Evolutionary conservation across 108 stramenopile genomes (phyloP), one percentile per base, ranked within the genome.

Genomic region (Seminavis robusta): DNA sequence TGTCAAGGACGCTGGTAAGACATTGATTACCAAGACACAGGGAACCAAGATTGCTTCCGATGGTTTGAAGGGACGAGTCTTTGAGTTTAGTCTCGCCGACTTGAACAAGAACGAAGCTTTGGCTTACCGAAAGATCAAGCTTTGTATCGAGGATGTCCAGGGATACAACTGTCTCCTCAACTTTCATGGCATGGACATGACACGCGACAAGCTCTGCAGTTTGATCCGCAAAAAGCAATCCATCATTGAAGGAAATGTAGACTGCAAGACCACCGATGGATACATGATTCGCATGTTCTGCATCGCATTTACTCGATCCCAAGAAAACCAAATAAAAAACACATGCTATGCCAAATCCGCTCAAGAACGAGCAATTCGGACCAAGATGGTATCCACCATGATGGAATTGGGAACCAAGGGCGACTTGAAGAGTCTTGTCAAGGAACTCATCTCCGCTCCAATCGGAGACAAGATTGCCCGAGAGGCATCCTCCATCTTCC

Each of bases 161-260:
- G 99, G 99, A 62, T 94, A 83, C 80, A 95, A 97, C 74, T 95
- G 91, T 51, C 84, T 99, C 37, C 78, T 95, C 61, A 99, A 98
- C 85, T 99, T 99, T 77, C 97, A 98, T 73, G 99, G 99, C 24
- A 97, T 99, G 97, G 96, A 96, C 80, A 94, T 98, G 92, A 99
- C 99, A 71, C 94, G 97, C 52, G 99, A 99, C 66, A 99, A 99
- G 91, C 85, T 99, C 33, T 95, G 94, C 92, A 86, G 84, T 47
- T 80, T 99, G 59, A 98, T 99, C 86, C 91, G 95, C 74, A 99
- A 99, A 95, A 96, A 95, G 92, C 96, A 97, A 71, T 91, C 94
- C 42, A 92, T 98, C 56, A 95, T 99, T 79, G 99, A 99, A 80
- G 98, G 77, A 32, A 83, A 82, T 64, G 98, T 98, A n/a, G 99